Percentiles rank a stretch among this genome's conserved stretches.
phyloP scores from a whole-genome alignment of 2,329 filamentous ascomycete genomes.

The Diplodia mutila region DNA sequence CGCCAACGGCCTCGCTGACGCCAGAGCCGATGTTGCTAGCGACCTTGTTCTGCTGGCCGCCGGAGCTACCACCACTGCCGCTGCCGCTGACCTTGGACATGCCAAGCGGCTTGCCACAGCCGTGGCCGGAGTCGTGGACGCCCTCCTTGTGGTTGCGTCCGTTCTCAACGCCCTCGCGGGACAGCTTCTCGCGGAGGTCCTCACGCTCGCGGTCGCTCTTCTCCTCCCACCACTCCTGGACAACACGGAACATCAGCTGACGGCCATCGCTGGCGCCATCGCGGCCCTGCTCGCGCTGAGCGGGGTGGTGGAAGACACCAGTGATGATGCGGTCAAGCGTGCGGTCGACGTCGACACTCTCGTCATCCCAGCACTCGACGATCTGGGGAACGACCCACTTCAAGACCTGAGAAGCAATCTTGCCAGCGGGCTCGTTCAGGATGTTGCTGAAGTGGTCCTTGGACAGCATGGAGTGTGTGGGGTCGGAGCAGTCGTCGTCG shows the following conservation, averaged over 20 bases:
- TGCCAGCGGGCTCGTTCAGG: slow-evolving; percentile 86
- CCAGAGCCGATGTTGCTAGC: slow-evolving; percentile 52
- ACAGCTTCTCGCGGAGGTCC: slow-evolving; percentile 73
- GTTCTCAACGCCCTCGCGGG: slow-evolving; percentile 73
- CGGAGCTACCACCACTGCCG: slow-evolving; percentile 42
- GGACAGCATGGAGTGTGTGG: slow-evolving; percentile 92
- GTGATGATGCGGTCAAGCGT: slow-evolving; percentile 76
- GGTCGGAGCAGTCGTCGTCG: slow-evolving; percentile 75
- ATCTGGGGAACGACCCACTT: slow-evolving; percentile 88
- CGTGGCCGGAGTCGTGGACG: slow-evolving; percentile 81
- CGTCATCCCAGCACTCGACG: slow-evolving; percentile 85
- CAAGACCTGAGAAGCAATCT: slow-evolving; percentile 76
- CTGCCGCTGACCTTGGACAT: slow-evolving; percentile 60
- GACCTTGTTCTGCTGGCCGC: slow-evolving; percentile 32
- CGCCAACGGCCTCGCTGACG: slow-evolving; percentile 64
- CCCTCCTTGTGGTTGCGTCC: slow-evolving; percentile 87
- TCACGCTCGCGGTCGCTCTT: slow-evolving; percentile 66
- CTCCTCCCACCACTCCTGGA: slow-evolving; percentile 80
- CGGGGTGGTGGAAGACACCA: slow-evolving; percentile 87
- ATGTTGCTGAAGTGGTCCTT: slow-evolving; percentile 94
- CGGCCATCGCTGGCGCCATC: slow-evolving; percentile 76
- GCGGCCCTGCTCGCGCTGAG: slow-evolving; percentile 69
- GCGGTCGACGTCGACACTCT: slow-evolving; percentile 68
- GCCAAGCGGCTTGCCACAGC: slow-evolving; percentile 77
- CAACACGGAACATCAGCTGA: slow-evolving; percentile 74